Base-by-base conservation (phyloP, 2,329 filamentous ascomycete genomes). In the Graphiopsis chlorocephala region DNA sequence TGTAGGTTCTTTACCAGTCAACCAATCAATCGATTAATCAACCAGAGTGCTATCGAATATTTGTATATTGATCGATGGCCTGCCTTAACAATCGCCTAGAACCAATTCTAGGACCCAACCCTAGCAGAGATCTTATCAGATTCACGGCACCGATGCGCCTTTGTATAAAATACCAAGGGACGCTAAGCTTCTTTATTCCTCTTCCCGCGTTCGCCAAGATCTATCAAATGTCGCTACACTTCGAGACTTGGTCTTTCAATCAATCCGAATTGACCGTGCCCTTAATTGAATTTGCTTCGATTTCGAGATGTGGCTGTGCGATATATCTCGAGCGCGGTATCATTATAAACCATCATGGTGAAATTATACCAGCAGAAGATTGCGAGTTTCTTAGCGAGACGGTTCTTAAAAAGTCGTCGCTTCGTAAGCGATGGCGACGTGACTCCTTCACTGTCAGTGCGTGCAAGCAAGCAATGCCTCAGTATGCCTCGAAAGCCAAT, bases 281-380 rank as follows among this genome's bases (percentile, higher is more conserved):
- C n/a, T n/a, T n/a, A 15, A 20, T 4, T n/a, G 5, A 10, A 6
- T 8, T 42, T 17, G 35, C 17, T 42, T 42, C 17, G 7, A 42
- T 42, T 3, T 2, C 7, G n/a, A 10, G 2, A 5, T 42, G 6
- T 10, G 7, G 10, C 3, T 1, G 2, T 42, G 7, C 35, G 35
- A 7, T 42, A n/a, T 35, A 2, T 17, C 15, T n/a, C 17, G 35
- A 42, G 35, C 35, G 17, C 10, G 7, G 17, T n/a, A n/a, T n/a
- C n/a, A n/a, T n/a, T n/a, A n/a, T n/a, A n/a, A n/a, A n/a, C n/a
- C n/a, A n/a, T n/a, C 2, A 10, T 42, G 7, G 7, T 10, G 17
- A 2, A 6, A n/a, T 8, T n/a, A 8, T n/a, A 2, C 3, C 1
- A 42, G 17, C 7, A 17, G 6, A 2, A n/a, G 0, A n/a, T n/a